phyloP scores from a whole-genome alignment of 2,329 filamentous ascomycete species.

The Emmonsiellopsis sp. region DNA sequence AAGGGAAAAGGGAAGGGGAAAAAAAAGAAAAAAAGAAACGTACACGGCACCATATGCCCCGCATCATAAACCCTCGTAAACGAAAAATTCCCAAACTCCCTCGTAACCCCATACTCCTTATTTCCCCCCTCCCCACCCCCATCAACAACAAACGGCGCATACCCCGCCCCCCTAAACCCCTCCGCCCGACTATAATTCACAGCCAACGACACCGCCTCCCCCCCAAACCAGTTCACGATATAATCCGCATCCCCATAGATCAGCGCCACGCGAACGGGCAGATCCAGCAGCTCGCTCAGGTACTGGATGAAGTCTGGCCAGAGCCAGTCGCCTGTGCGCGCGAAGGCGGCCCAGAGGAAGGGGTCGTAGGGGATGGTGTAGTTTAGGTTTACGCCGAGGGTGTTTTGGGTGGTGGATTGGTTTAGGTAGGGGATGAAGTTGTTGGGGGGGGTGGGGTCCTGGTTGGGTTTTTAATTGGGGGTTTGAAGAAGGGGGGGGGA shows the following conservation, averaged over 20 bases:
- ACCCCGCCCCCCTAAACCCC: conserved; percentile 37
- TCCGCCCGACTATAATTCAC: conserved; percentile 34
- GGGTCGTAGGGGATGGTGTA: conserved; percentile 43
- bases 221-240: conserved; percentile 43
- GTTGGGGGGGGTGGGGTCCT: conserved; percentile 54
- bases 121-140: too few relatives aligned
- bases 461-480: conserved; percentile 19
- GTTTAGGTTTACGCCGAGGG: conserved; percentile 55
- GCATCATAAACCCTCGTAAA: conserved; percentile 31
- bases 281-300: conserved; percentile 45
- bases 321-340: conserved; percentile 36
- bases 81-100: conserved; percentile 32
- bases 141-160: conserved; percentile 26
- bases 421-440: conserved; percentile 60
- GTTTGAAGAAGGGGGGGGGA: not conserved
- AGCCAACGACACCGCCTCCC: conserved; percentile 38
- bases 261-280: conserved; percentile 49
- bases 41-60: conserved; percentile 39
- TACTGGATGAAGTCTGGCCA: conserved; percentile 43
- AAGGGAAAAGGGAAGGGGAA: not conserved
- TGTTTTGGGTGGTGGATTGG: conserved; percentile 45
- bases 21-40: conserved; percentile 40
- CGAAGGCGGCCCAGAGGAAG: conserved; percentile 41
- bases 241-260: conserved; percentile 53
- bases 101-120: conserved; percentile 32